Base-by-base conservation (phyloP, 2,329 filamentous ascomycete species). In the Aspergillus amoenus region DNA sequence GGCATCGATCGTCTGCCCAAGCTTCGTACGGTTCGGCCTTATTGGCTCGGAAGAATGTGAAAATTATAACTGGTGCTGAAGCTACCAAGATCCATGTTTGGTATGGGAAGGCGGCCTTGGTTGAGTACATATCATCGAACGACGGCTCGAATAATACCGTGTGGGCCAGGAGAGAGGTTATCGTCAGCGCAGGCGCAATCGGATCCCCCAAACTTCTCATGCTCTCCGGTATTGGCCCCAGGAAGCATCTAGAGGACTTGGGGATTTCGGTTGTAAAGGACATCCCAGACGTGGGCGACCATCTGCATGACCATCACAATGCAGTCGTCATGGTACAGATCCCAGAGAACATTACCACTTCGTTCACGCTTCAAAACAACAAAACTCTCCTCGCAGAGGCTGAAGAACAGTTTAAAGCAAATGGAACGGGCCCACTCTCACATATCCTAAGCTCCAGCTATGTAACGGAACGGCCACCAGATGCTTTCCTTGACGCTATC, bases 241-340 rank as follows among this genome's bases (percentile, higher is more conserved):
- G 13, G 5, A 15, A 45, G 6, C 44, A 41, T n/a, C 50, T 57
- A 2, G n/a, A 34, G 5, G n/a, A 17, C 8, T 22, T 43, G 5
- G n/a, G 11, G 27, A 57, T 53, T 1, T 27, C 49, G 1, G 24
- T 43, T 7, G n/a, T 53, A 17, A 41, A 34, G 3, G 24, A 49
- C 12, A 39, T 48, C 12, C 49, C 55, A 5, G 40, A 44, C 3
- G 27, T 57, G 3, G 55, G 55, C 11, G 27, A 57, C n/a, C 48
- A 49, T 22, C 7, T 57, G 1, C 49, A 57, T 3, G 37, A 47
- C 18, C 47, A 52, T 22, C 40, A 51, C 2, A 51, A 42, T 32
- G 48, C 34, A 3, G 48, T 50, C 4, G 22, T 50, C 37, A 50
- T 41, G 22, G 37, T 13, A 17, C 44, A 46, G 44, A 32, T 46